Conservation (phyloP, 768 basidiomycete genomes). For the Clitopilus hobsonii region DNA sequence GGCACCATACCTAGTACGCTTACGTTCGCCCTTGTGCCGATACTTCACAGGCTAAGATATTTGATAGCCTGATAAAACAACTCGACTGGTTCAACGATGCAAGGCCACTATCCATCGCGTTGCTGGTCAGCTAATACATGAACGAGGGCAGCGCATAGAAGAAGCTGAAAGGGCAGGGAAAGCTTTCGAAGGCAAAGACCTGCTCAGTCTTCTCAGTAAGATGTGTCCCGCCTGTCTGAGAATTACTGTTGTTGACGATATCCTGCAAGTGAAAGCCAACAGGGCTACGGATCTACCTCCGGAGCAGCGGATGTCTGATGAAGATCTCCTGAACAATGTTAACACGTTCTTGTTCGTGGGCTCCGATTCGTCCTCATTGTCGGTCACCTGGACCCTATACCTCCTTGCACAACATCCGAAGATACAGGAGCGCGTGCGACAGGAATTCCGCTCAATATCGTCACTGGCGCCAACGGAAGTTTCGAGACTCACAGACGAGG, state of each 20-base stretch:
- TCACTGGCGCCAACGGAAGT: constrained; percentile 31
- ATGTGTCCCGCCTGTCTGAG: constrained; percentile 8
- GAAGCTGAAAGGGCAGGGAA: constrained; percentile 51
- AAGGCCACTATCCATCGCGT: constrained; percentile 61
- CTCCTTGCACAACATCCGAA: constrained; percentile 64
- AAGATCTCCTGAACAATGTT: constrained; percentile 81
- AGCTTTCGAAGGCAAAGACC: constrained; percentile 60
- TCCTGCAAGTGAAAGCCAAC: constrained; percentile 84
- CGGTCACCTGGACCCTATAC: constrained; percentile 81
- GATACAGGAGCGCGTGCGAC: constrained; percentile 66
- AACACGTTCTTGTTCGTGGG: constrained; percentile 91
- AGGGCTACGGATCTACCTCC: constrained; percentile 61
- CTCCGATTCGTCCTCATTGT: constrained; percentile 81
- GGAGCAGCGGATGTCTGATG: constrained; percentile 77
- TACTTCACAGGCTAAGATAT: no score
- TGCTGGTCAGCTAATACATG: constrained; percentile 71
- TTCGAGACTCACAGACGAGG: constrained; percentile 52
- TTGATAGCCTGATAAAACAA: constrained; percentile 48
- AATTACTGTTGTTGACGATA: background rate
- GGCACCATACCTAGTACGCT: no score
- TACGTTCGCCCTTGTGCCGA: no score
- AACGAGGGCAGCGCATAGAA: constrained; percentile 72
- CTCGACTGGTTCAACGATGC: constrained; percentile 48
- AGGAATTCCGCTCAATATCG: constrained; percentile 53
- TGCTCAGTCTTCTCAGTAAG: constrained; percentile 75